Conservation (phyloP, 768 basidiomycete genomes). For the Zangia roseola region DNA sequence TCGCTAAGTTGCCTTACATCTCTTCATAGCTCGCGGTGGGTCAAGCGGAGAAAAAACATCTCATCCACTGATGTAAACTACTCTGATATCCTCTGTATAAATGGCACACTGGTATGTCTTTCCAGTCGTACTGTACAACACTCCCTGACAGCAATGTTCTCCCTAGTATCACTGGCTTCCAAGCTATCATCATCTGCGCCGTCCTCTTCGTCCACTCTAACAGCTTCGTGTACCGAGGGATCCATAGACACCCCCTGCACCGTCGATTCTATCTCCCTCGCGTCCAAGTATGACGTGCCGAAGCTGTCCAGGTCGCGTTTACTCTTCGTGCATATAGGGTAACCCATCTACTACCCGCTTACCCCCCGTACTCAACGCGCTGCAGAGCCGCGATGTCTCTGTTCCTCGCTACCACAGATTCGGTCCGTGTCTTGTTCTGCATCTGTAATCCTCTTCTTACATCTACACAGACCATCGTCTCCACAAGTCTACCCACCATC, state of each 20-base stretch:
- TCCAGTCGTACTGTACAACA: not conserved
- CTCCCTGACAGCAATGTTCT: constrained; percentile 18
- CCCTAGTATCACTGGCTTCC: constrained; percentile 8
- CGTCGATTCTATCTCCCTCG: constrained; percentile 25
- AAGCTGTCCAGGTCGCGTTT: constrained; percentile 55
- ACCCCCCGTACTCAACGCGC: constrained; percentile 11
- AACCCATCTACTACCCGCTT: constrained; percentile 8
- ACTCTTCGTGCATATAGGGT: constrained; percentile 71
- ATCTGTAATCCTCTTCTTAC: constrained; percentile 4
- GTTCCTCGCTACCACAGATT: constrained; percentile 85
- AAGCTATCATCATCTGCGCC: constrained; percentile 4
- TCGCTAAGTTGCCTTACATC: constrained; percentile 26
- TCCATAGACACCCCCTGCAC: constrained; percentile 17
- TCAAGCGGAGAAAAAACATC: constrained; percentile 18
- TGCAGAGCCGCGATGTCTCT: constrained; percentile 72
- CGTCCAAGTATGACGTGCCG: constrained; percentile 17
- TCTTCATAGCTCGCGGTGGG: constrained; percentile 13
- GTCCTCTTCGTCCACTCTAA: constrained; percentile 4
- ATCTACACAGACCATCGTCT: constrained; percentile 59
- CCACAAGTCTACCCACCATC: constrained; percentile 82
- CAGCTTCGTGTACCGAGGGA: constrained; percentile 17
- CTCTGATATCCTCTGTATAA: constrained; percentile 26
- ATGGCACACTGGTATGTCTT: constrained; percentile 13
- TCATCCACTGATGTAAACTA: constrained; percentile 24
- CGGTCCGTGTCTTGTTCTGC: constrained; percentile 45